These are phyloP conservation scores for Elongisporangium senticosum DNA, from an alignment of 352 stramenopile species.

Conservation along the genomic window DNA sequence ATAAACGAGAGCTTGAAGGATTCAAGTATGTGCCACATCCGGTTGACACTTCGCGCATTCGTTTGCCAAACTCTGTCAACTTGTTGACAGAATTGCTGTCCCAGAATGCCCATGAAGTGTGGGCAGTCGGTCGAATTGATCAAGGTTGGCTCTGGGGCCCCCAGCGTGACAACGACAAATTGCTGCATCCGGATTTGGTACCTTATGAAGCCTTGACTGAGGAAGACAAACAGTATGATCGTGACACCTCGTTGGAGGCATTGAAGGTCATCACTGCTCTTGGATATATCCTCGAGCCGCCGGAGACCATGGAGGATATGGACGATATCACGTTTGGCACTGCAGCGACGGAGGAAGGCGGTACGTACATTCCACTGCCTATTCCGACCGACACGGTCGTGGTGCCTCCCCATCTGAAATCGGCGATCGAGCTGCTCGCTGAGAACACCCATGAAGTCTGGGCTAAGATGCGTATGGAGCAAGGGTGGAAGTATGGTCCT, in stretches of 20 bases:
- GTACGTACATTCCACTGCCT: constrained; percentile 56
- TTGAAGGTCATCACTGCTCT: constrained; percentile 76
- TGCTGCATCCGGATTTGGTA: constrained; percentile 63
- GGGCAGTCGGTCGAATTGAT: constrained; percentile 59
- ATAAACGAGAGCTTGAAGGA: constrained; percentile 74
- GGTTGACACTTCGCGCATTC: constrained; percentile 54
- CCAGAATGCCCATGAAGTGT: constrained; percentile 78
- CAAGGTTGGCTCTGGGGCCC: constrained; percentile 67
- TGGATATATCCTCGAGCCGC: constrained; percentile 63
- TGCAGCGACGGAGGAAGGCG: constrained; percentile 29
- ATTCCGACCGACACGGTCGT: constrained; percentile 62
- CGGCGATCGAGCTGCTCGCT: constrained; percentile 65
- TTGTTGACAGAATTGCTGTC: constrained; percentile 59
- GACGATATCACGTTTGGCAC: constrained; percentile 53
- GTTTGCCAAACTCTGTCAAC: constrained; percentile 56
- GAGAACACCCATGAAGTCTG: constrained; percentile 84
- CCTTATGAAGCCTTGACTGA: constrained; percentile 71
- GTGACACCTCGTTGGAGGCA: constrained; percentile 70
- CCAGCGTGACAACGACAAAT: constrained; percentile 58
- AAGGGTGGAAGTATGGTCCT: constrained; percentile 74
- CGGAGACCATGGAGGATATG: constrained; percentile 37
- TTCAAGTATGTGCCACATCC: constrained; percentile 77
- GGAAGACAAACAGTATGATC: constrained; percentile 77
- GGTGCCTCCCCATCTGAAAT: constrained; percentile 48
- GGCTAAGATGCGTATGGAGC: constrained; percentile 74